Evolutionary conservation across 2,329 filamentous ascomycete genomes (phyloP), one percentile per base, ranked within the genome.

Genomic region (Achaetomium macrosporum): DNA sequence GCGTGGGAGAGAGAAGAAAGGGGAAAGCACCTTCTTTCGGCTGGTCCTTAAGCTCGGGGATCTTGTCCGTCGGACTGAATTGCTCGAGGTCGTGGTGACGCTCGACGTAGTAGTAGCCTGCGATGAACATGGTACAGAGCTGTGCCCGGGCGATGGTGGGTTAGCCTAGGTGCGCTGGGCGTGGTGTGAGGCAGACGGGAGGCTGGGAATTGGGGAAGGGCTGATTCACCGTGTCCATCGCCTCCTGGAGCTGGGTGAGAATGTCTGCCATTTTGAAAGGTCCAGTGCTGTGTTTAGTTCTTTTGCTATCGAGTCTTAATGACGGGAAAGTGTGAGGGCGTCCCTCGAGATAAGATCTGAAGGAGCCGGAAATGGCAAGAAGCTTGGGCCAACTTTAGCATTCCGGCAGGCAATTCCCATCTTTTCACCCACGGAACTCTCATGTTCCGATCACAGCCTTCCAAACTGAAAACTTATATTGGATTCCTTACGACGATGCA

Each of bases 211-310:
- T n/a, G n/a, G n/a, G n/a, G n/a, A n/a, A n/a, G 39, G 51, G 43
- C 12, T n/a, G n/a, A 43, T 69, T 33, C 72, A 88, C 88, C 77
- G 90, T 83, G 65, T 93, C 88, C 56, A 92, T 81, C 69, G 87
- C 85, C 73, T 93, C 88, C 70, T 95, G 89, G 53, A 93, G 76
- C 68, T 93, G 88, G 1, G 89, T 92, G 53, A 95, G 77, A 57
- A 85, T 77, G 66, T 95, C 89, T 29, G 79, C 79, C 83, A 90
- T 90, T 7, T 58, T 51, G 19, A 39, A 10, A 1, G 30, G 39
- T 2, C 16, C 6, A 29, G 11, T 8, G 12, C 19, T 9, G 11
- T 8, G 12, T 19, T 9, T 13, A 20, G 12, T 13, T 17, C 3
- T 8, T 41, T 4, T 15, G 20, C 20, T 30, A 42, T n/a, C 12